A percentile compares a stretch with the other conserved stretches of the same genome.
Conservation (phyloP, 257 asterid genomes). For the Paraleonurus japonicus region DNA sequence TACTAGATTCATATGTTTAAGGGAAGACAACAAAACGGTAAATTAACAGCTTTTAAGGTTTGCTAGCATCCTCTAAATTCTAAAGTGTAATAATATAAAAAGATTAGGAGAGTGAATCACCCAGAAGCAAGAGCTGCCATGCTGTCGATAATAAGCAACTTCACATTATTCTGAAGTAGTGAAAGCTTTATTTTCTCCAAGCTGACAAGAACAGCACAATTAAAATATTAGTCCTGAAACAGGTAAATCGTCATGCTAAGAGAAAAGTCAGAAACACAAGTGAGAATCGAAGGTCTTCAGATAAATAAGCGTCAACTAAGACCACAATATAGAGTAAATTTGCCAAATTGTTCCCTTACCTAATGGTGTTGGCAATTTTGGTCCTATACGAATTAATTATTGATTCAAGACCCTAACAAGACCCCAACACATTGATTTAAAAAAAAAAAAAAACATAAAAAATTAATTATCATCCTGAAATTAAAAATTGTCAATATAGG, state of each 20-base stretch:
- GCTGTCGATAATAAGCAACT: constrained; percentile 80
- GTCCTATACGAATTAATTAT: no score
- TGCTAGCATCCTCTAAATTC: not conserved
- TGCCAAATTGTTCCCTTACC: no score
- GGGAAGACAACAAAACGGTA: not conserved
- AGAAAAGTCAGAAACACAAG: constrained; percentile 3
- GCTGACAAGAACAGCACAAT: constrained; percentile 39
- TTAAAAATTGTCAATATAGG: no score
- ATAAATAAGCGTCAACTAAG: not conserved
- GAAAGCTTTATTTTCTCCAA: constrained; percentile 69
- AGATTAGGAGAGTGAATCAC: constrained; percentile 40
- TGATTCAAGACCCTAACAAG: no score
- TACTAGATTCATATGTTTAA: not conserved
- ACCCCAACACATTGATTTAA: no score
- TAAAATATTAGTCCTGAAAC: not conserved
- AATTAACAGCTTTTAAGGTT: constrained; percentile 3
- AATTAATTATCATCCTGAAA: no score
- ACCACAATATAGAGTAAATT: no score
- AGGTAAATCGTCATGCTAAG: constrained; percentile 10
- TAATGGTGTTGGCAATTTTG: no score
- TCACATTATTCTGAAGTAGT: constrained; percentile 61
- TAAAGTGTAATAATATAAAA: constrained; percentile 11
- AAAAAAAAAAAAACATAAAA: no score
- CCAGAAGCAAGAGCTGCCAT: constrained; percentile 82
- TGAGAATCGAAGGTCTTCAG: constrained; percentile 1